Conservation (phyloP, 1,284 basidiomycete genomes). For the Anthracocystis walkeri region DNA sequence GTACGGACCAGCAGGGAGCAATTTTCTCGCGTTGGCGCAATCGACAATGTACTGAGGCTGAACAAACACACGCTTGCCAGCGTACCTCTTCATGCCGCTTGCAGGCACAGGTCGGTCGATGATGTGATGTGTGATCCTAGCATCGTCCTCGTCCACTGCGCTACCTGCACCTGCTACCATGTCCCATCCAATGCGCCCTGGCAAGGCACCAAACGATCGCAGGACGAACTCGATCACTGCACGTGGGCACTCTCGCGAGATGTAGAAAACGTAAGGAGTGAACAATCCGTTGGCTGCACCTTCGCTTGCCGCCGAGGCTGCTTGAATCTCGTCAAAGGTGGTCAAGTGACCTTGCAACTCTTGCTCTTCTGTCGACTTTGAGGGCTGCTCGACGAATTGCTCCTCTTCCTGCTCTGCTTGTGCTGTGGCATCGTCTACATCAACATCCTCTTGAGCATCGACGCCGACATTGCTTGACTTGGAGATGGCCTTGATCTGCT, state of each 20-base stretch:
- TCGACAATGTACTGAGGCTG: conserved; percentile 99
- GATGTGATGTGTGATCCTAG: conserved; percentile 92
- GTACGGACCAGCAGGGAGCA: conserved; percentile 88
- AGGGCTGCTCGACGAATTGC: conserved; percentile 71
- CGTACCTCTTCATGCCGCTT: conserved; percentile 53
- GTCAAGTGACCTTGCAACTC: conserved; percentile 74
- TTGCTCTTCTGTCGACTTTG: conserved; percentile 74
- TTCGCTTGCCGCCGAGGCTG: conserved; percentile 47
- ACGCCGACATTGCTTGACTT: conserved; percentile 36
- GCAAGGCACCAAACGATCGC: conserved; percentile 82
- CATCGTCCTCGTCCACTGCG: conserved; percentile 75
- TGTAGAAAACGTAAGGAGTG: conserved; percentile 88
- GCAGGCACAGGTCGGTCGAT: conserved; percentile 82
- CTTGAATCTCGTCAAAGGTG: conserved; percentile 78
- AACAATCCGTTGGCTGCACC: conserved; percentile 74
- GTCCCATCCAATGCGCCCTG: conserved; percentile 83
- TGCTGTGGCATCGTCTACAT: conserved; percentile 27
- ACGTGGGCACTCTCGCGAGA: conserved; percentile 93
- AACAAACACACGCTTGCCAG: conserved; percentile 81
- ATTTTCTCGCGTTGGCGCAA: conserved; percentile 87
- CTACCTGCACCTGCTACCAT: conserved; percentile 85
- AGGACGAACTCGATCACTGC: conserved; percentile 95
- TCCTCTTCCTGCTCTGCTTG: conserved; percentile 39
- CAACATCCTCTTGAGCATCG: conserved; percentile 46
- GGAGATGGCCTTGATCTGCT: conserved; percentile 72